Conservation (phyloP, 305 asterid species). For the Fraxinus floribunda region DNA sequence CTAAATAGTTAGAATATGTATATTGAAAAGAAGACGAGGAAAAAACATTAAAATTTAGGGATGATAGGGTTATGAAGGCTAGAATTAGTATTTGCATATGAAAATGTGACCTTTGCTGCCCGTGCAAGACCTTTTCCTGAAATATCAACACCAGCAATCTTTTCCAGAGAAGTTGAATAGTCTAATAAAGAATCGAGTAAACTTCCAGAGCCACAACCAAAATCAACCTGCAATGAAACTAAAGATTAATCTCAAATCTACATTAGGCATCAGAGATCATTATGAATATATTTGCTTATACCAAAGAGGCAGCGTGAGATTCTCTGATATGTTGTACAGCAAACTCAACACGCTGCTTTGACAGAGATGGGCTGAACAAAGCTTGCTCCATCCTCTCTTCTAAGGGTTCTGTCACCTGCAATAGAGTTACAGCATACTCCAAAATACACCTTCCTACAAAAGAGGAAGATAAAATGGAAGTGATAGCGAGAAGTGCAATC, state of each 20-base stretch:
- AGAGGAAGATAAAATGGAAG: constrained; percentile 9
- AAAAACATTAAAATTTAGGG: not conserved
- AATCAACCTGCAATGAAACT: constrained; percentile 70
- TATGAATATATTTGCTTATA: constrained; percentile 31
- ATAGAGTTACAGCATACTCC: constrained; percentile 62
- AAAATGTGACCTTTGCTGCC: constrained; percentile 76
- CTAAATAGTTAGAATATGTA: not conserved
- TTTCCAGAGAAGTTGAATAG: constrained; percentile 76
- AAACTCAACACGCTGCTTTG: constrained; percentile 94
- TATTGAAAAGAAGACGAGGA: not conserved
- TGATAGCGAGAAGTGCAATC: not conserved
- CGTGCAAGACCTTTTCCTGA: constrained; percentile 70
- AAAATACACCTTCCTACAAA: constrained; percentile 57
- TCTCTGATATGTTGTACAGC: constrained; percentile 71
- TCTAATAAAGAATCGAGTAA: constrained; percentile 77
- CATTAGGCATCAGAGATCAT: constrained; percentile 18
- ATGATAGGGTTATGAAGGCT: not conserved
- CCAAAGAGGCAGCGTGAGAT: constrained; percentile 76
- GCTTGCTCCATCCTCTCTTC: constrained; percentile 99
- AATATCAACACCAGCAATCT: constrained; percentile 81
- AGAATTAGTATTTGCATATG: not conserved
- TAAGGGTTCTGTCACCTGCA: constrained; percentile 71
- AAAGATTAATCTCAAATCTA: constrained; percentile 29
- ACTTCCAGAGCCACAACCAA: constrained; percentile 99
- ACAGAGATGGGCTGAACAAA: constrained; percentile 81